Evolutionary conservation across 306 rosid species (phyloP).

Genomic region (Glycyrrhiza uralensis): DNA sequence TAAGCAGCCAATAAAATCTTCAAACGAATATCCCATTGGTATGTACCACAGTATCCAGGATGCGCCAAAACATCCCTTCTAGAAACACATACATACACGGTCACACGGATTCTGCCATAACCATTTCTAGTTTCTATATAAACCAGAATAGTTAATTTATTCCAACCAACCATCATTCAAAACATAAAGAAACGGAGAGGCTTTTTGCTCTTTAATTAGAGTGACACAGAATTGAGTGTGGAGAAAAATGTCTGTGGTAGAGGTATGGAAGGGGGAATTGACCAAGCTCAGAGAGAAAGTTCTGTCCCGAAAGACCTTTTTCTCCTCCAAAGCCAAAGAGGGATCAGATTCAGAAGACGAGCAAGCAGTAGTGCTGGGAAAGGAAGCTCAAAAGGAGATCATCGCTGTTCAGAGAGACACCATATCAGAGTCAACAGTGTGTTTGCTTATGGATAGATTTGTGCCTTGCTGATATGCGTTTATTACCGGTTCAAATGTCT

Average conservation of each 20-base stretch:
- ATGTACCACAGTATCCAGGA: slow-evolving; percentile 22
- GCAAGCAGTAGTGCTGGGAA: not conserved
- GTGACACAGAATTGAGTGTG: not conserved
- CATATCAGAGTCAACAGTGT: slow-evolving; percentile 62
- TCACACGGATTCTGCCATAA: no score
- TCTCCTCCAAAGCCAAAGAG: slow-evolving; percentile 42
- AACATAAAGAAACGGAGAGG: not conserved
- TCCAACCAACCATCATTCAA: not conserved
- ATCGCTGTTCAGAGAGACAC: slow-evolving; percentile 26
- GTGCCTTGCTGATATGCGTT: slow-evolving; percentile 46
- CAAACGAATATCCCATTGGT: slow-evolving; percentile 29
- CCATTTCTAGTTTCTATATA: slow-evolving; percentile 32
- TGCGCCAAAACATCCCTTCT: slow-evolving; percentile 6
- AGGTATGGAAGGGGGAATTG: slow-evolving; percentile 58
- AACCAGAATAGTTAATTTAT: not conserved
- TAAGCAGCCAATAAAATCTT: not conserved
- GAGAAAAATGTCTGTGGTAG: slow-evolving; percentile 55
- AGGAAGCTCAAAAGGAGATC: slow-evolving; percentile 11
- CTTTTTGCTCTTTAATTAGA: not conserved
- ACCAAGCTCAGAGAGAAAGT: slow-evolving; percentile 54
- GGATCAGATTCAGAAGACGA: slow-evolving; percentile 4
- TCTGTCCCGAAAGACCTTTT: slow-evolving; percentile 6
- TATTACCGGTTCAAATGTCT: not conserved
- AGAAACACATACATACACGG: not conserved
- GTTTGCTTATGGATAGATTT: slow-evolving; percentile 84